phyloP scores from a whole-genome alignment of 495 filamentous ascomycete genomes.

The Aspergillus bertholletiae region DNA sequence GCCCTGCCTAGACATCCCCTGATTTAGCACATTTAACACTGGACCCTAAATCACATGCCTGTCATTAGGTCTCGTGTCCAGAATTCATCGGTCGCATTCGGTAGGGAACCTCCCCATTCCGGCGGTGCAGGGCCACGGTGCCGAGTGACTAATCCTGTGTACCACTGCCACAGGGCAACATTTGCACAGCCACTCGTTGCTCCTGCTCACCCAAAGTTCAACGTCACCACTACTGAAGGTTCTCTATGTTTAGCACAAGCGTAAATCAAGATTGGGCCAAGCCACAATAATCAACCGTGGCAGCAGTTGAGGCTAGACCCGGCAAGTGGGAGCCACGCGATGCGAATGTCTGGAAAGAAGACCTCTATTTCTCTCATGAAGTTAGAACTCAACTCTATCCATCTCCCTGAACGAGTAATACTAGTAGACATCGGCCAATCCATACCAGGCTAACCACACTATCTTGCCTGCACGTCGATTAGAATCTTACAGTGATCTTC shows the following conservation, averaged over 20 bases:
- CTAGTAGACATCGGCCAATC: too few relatives aligned
- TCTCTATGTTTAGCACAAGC: background rate
- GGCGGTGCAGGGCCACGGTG: background rate
- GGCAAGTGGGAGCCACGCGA: background rate
- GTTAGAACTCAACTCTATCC: background rate
- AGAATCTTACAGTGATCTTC: constrained; percentile 48
- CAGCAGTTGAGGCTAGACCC: background rate
- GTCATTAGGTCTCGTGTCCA: background rate
- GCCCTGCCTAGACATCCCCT: background rate
- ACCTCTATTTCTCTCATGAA: background rate
- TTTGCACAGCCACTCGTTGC: background rate
- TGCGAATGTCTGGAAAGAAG: background rate
- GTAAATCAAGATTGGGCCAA: background rate
- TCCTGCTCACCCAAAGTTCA: background rate
- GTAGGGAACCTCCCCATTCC: background rate
- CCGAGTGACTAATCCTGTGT: too few relatives aligned
- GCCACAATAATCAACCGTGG: background rate
- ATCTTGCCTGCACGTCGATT: constrained; percentile 20
- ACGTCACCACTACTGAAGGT: background rate
- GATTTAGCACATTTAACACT: too few relatives aligned
- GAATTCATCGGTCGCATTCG: background rate
- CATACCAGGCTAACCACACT: background rate
- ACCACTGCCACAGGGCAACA: background rate
- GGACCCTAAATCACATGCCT: background rate
- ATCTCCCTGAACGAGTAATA: background rate